phyloP scores from a whole-genome alignment of 768 basidiomycete species.

The Obba rivulosa region DNA sequence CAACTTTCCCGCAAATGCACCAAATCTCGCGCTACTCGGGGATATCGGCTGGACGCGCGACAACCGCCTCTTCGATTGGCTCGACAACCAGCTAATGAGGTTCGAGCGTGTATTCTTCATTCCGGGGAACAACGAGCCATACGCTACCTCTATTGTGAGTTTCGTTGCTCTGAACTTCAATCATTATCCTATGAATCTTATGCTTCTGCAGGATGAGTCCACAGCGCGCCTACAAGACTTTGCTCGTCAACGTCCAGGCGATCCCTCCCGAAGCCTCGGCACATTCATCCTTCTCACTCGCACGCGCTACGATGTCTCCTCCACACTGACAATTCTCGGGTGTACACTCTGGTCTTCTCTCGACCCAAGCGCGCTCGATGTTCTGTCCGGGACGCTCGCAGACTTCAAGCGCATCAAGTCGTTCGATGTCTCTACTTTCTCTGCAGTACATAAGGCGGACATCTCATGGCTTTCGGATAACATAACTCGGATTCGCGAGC shows the following conservation, averaged over 20 bases:
- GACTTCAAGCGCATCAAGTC: constrained; percentile 29
- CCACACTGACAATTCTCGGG: constrained; percentile 29
- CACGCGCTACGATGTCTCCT: constrained; percentile 26
- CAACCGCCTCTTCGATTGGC: constrained; percentile 26
- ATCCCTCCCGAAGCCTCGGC: constrained; percentile 5
- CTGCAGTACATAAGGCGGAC: constrained; percentile 22
- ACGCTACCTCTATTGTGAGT: constrained; percentile 1
- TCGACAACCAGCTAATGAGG: constrained; percentile 21
- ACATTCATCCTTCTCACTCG: constrained; percentile 27
- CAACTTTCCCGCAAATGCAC: constrained; percentile 20
- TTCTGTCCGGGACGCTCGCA: constrained; percentile 24
- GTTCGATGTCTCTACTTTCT: constrained; percentile 19
- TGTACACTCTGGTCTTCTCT: constrained; percentile 34
- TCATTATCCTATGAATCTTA: neutral
- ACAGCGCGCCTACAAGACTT: constrained; percentile 1
- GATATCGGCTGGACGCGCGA: constrained; percentile 29
- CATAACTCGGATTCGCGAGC: constrained; percentile 16
- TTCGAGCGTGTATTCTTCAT: constrained; percentile 29
- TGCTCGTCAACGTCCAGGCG: neutral
- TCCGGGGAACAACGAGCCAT: constrained; percentile 28
- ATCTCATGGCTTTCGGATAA: constrained; percentile 26
- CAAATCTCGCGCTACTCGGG: constrained; percentile 29
- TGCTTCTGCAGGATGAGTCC: constrained; percentile 2
- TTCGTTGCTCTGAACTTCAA: neutral
- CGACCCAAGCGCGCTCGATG: constrained; percentile 23